These are phyloP conservation scores for Hyparrhenia diplandra DNA, from an alignment of 176 grass and related monocot genomes.

Conservation along the genomic window DNA sequence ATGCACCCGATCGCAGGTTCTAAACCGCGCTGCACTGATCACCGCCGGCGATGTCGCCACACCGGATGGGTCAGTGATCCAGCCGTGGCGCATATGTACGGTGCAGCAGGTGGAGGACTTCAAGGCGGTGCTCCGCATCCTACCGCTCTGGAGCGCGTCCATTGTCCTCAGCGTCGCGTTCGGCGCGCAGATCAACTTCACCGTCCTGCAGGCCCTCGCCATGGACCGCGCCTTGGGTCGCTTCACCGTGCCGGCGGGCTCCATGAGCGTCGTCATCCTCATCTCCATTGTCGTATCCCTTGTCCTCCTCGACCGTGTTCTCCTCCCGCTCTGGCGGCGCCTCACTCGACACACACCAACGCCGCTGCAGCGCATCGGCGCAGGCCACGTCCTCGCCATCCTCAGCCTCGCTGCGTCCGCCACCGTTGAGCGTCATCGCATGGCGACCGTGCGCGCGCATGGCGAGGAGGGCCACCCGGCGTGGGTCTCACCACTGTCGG, in stretches of 20 bases:
- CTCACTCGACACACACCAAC: constrained; percentile 37
- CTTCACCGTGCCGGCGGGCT: constrained; percentile 60
- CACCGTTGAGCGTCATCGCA: constrained; percentile 41
- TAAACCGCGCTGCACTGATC: constrained; percentile 71
- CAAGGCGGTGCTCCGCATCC: constrained; percentile 52
- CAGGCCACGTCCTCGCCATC: constrained; percentile 45
- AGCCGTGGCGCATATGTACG: constrained; percentile 62
- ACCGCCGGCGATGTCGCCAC: constrained; percentile 27
- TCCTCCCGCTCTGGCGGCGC: constrained; percentile 52
- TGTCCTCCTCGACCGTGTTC: constrained; percentile 45
- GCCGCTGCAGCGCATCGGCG: constrained; percentile 53
- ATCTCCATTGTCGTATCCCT: constrained; percentile 28
- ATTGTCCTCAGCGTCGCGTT: constrained; percentile 55
- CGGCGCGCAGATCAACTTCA: constrained; percentile 56
- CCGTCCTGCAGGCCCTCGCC: constrained; percentile 65
- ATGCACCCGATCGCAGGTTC: constrained; percentile 24
- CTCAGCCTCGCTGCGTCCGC: constrained; percentile 51
- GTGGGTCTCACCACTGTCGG: constrained; percentile 66
- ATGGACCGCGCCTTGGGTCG: constrained; percentile 65
- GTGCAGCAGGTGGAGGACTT: constrained; percentile 74
- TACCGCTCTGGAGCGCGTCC: constrained; percentile 55
- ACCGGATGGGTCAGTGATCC: constrained; percentile 8
- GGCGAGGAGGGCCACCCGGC: constrained; percentile 5
- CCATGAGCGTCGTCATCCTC: constrained; percentile 35
- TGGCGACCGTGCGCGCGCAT: constrained; percentile 33